Conservation (phyloP, 169 alveolate genomes). For the Cardiosporidium cionae region DNA sequence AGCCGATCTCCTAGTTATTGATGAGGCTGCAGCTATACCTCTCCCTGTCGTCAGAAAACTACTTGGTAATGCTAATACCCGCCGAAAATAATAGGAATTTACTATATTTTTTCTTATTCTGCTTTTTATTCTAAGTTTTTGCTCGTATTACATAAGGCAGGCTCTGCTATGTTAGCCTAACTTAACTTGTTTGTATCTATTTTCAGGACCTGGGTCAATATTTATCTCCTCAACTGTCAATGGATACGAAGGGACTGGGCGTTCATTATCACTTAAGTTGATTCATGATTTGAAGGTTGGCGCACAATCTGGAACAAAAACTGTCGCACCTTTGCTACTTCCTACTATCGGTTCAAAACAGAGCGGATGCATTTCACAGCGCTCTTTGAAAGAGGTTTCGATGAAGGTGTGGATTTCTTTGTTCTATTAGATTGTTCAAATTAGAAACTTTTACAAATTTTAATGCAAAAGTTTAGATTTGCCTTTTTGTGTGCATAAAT, state of each 20-base stretch:
- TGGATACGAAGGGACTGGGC: conserved; percentile 99
- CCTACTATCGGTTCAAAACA: too few relatives aligned
- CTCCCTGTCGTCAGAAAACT: conserved; percentile 88
- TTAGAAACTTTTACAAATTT: conserved; percentile 9
- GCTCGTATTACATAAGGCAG: neutral
- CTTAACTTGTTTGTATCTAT: neutral
- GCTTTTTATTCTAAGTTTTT: neutral
- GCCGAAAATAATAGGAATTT: neutral
- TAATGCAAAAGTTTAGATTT: neutral
- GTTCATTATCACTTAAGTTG: conserved; percentile 93
- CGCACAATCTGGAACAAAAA: too few relatives aligned
- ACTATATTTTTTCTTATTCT: neutral
- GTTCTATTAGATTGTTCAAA: conserved; percentile 69
- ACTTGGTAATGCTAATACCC: conserved; percentile 45
- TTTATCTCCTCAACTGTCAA: conserved; percentile 95
- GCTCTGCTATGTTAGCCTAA: neutral
- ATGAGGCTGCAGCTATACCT: conserved; percentile 99
- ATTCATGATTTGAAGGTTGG: conserved; percentile 81
- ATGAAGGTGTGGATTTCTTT: too few relatives aligned
- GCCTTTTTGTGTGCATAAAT: neutral
- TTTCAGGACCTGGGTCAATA: conserved; percentile 80
- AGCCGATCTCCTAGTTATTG: conserved; percentile 95
- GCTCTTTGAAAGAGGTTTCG: too few relatives aligned
- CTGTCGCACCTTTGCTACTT: too few relatives aligned
- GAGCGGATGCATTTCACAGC: too few relatives aligned